Percentiles rank a stretch among this genome's conserved stretches.
Conservation (phyloP, 1,284 basidiomycete genomes). For the Ustilago esculenta region DNA sequence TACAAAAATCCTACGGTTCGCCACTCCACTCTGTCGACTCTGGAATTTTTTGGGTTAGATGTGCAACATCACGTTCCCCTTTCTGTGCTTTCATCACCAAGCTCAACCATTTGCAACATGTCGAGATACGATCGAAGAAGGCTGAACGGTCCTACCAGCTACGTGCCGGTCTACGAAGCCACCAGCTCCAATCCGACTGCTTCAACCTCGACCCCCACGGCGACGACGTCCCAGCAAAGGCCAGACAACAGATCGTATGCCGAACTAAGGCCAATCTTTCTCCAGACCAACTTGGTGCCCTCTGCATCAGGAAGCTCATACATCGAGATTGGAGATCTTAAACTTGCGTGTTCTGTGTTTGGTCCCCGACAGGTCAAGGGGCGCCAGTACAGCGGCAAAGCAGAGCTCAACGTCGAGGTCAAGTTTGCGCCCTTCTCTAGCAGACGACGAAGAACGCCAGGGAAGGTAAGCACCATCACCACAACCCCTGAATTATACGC, state of each 20-base stretch:
- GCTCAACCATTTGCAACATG: slow-evolving; percentile 8
- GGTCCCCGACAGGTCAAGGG: slow-evolving; percentile 85
- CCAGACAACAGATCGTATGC: slow-evolving; percentile 24
- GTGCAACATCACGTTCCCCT: no score
- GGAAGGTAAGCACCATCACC: slow-evolving; percentile 74
- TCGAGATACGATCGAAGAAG: slow-evolving; percentile 39
- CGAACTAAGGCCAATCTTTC: slow-evolving; percentile 72
- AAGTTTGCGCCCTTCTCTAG: slow-evolving; percentile 96
- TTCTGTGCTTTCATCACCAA: no score
- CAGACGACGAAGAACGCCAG: slow-evolving; percentile 78
- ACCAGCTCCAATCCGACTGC: background rate
- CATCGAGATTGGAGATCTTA: slow-evolving; percentile 86
- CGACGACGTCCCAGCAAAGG: slow-evolving; percentile 17
- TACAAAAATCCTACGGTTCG: background rate
- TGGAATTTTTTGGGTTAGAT: slow-evolving; percentile 9
- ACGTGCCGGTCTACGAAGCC: slow-evolving; percentile 23
- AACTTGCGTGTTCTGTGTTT: slow-evolving; percentile 96
- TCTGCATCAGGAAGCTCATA: slow-evolving; percentile 96
- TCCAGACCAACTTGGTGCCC: slow-evolving; percentile 81
- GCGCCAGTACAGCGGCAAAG: slow-evolving; percentile 82
- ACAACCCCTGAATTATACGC: background rate
- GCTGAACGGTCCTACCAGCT: slow-evolving; percentile 40
- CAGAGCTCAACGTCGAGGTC: slow-evolving; percentile 90
- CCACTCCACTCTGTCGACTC: slow-evolving; percentile 16
- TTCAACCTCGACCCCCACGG: slow-evolving; percentile 5